Conservation (phyloP, 2,329 filamentous ascomycete species). For the Trichocomaceae sp. region DNA sequence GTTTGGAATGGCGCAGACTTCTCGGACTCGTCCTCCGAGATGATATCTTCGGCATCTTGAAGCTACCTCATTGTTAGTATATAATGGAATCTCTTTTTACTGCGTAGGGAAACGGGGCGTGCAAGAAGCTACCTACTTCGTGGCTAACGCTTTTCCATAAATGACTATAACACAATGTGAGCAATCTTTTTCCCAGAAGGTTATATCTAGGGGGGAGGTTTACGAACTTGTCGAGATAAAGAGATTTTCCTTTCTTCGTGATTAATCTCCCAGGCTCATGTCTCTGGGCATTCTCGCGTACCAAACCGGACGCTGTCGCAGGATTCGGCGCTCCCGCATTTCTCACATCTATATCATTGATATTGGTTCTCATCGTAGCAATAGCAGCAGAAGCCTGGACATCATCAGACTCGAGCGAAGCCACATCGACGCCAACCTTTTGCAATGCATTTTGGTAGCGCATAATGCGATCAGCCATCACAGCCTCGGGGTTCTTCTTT, state of each 20-base stretch:
- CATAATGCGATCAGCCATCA: conserved; percentile 8
- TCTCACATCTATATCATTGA: background rate
- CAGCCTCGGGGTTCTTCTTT: conserved; percentile 10
- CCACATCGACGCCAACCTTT: conserved; percentile 7
- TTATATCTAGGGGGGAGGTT: background rate
- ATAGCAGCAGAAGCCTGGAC: background rate
- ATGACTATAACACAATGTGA: conserved; percentile 9
- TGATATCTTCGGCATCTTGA: conserved; percentile 12
- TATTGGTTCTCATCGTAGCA: background rate
- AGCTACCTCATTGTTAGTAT: conserved; percentile 5
- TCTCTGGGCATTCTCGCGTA: background rate
- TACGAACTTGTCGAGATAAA: conserved; percentile 15
- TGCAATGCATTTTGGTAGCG: conserved; percentile 11
- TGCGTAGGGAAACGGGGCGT: background rate
- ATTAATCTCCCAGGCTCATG: conserved; percentile 13
- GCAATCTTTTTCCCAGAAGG: background rate
- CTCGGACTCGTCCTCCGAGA: conserved; percentile 4
- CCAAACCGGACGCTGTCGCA: background rate
- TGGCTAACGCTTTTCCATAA: conserved; percentile 15
- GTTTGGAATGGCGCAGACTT: background rate
- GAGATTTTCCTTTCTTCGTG: conserved; percentile 9
- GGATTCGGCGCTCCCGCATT: background rate
- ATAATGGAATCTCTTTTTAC: background rate
- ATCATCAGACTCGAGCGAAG: conserved; percentile 2
- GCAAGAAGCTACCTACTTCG: conserved; percentile 6